These are phyloP conservation scores for Lichtheimia hyalospora DNA, from an alignment of 371 early-diverging fungal genomes.

Conservation along the genomic window DNA sequence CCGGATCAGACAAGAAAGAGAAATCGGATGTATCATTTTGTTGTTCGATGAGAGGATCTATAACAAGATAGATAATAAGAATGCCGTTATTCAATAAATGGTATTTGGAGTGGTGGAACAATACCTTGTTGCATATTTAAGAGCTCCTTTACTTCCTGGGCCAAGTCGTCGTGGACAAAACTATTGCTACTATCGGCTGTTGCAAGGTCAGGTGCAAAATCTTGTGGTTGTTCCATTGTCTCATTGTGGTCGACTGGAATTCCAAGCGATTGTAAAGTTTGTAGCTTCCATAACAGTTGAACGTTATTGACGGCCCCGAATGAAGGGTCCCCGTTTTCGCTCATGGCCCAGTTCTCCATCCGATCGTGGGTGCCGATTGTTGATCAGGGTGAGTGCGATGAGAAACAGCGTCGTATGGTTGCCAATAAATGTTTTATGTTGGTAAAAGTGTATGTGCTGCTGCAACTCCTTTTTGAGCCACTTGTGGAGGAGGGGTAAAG, in stretches of 20 bases:
- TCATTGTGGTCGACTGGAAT: slow-evolving; percentile 6
- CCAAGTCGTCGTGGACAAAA: slow-evolving; percentile 23
- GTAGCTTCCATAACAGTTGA: slow-evolving; percentile 21
- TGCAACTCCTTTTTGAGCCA: slow-evolving; percentile 1
- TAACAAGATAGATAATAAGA: too few species aligned
- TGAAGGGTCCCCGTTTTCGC: slow-evolving; percentile 15
- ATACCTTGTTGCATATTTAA: slow-evolving; percentile 16
- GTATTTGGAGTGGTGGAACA: neutral
- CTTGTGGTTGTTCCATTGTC: slow-evolving; percentile 1
- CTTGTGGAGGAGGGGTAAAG: neutral
- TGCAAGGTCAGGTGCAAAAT: neutral
- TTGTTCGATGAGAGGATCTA: neutral
- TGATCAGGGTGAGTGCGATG: slow-evolving; percentile 2
- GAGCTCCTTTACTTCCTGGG: slow-evolving; percentile 30
- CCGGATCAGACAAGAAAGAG: neutral
- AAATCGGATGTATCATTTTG: neutral
- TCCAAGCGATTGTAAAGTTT: slow-evolving; percentile 13
- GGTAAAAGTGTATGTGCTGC: neutral
- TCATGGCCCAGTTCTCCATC: slow-evolving; percentile 22
- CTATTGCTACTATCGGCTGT: slow-evolving; percentile 3
- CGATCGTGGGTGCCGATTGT: neutral
- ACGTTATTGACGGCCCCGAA: slow-evolving; percentile 18
- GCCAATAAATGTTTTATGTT: neutral
- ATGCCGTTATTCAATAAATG: too few species aligned
- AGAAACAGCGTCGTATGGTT: neutral